Evolutionary conservation across 2,329 filamentous ascomycete species (phyloP), one percentile per base, ranked within the genome.

Genomic region (Arthrobotrys pseudoclavata): DNA sequence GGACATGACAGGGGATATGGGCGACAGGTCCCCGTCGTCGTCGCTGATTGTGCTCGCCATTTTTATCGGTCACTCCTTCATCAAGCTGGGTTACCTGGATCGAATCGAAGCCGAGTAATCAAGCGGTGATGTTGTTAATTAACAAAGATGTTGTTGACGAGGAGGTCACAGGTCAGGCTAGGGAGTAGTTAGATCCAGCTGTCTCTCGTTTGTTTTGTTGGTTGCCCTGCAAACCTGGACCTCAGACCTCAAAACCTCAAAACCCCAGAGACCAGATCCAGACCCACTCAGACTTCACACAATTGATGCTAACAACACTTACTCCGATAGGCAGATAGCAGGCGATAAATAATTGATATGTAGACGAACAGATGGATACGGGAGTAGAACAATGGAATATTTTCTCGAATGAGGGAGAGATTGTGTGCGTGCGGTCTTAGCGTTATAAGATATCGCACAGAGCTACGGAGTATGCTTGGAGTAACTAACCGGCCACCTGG

Each of bases 1-100:
- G 15, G 64, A 68, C 22, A 57, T 24, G 47, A 76, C 71, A 48
- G 71, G 71, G n/a, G 72, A 76, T 20, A 76, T 76, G 26, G 72
- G 72, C 5, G 72, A 76, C 15, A 68, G 72, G 60, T 67, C 50
- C 60, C 63, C 67, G 22, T 76, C 66, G 55, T 69, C 70, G 64
- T 69, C 66, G 57, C 64, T 69, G 26, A 53, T 40, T 31, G 47
- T 67, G 29, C 47, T 62, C 3, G 71, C 57, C 71, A 76, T 76
- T n/a, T 63, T 26, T 2, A 31, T 50, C 15, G 24, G 9, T 40
- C 37, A 40, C 7, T 9, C 15, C 37, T 9, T 15, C 37, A 40
- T 40, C 37, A 40, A 40, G 37, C 7, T 45, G 4, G 18, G 15
- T 45, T 6, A n/a, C n/a, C 3, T 64, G 61, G 3, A 45, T 45